A percentile compares a stretch with the other conserved stretches of the same genome.
Evolutionary conservation across 2,329 filamentous ascomycete species (phyloP).

Genomic region (Acrodontium crateriforme): DNA sequence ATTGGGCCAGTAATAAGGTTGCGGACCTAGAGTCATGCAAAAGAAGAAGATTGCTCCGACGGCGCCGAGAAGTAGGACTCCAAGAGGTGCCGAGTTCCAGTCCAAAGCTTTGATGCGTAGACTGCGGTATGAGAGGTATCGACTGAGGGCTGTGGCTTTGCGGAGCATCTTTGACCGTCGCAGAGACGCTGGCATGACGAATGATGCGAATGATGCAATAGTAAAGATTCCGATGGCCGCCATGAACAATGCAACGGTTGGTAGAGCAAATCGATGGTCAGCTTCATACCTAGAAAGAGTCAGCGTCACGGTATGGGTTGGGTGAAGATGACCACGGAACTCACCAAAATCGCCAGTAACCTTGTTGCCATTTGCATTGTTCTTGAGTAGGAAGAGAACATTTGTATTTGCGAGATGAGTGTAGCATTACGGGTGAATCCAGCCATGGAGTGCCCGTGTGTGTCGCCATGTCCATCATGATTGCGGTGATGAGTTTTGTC

Average conservation of each 20-base stretch:
- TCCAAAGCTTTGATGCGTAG: constrained; percentile 22
- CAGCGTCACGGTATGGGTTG: constrained; percentile 1
- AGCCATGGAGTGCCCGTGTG: constrained; percentile 23
- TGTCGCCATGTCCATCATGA: constrained; percentile 5
- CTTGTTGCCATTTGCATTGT: constrained; percentile 33
- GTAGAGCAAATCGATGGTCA: constrained; percentile 39
- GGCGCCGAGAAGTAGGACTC: constrained; percentile 27
- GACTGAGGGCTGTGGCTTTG: constrained; percentile 22
- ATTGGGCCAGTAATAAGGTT: constrained; percentile 44
- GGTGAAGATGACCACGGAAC: too few species aligned
- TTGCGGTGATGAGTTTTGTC: constrained; percentile 1
- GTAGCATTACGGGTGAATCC: constrained; percentile 28
- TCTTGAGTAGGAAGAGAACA: constrained; percentile 22
- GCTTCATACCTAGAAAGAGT: constrained; percentile 34
- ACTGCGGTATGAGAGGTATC: constrained; percentile 30
- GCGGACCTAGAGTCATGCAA: constrained; percentile 24
- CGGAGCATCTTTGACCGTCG: constrained; percentile 4
- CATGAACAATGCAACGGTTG: constrained; percentile 41
- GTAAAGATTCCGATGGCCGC: constrained; percentile 35
- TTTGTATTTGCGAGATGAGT: constrained; percentile 22
- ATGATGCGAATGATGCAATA: constrained; percentile 24
- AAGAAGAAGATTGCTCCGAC: constrained; percentile 35
- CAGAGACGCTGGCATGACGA: constrained; percentile 7
- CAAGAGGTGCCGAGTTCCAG: constrained; percentile 34
- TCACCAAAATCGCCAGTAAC: constrained; percentile 38